phyloP scores from a whole-genome alignment of 306 rosid species.

The Vicia sativa region DNA sequence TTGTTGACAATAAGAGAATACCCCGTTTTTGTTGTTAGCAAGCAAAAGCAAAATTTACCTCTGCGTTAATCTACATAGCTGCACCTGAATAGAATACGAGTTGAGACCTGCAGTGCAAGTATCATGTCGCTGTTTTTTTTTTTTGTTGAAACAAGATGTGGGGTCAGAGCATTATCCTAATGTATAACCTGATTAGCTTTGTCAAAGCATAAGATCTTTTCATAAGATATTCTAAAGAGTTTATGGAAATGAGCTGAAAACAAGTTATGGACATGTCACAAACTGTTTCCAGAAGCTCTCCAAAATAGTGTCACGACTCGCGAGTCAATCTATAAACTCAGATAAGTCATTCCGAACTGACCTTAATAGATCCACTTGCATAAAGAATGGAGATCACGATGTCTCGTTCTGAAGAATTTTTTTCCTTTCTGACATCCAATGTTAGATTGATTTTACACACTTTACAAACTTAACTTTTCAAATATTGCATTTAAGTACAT shows the following conservation, averaged over 20 bases:
- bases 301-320: not conserved
- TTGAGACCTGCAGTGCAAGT: conserved; percentile 6
- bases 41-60: not conserved
- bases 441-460: conserved; percentile 14
- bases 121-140: not conserved
- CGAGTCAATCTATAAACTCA: not conserved
- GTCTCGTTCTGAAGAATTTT: not conserved
- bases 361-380: not conserved
- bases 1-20: not conserved
- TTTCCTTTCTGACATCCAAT: not conserved
- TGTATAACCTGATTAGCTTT: conserved; percentile 4
- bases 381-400: not conserved
- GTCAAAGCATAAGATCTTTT: not conserved
- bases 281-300: not conserved
- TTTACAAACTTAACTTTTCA: not conserved
- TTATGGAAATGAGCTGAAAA: not conserved
- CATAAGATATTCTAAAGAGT: not conserved
- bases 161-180: conserved; percentile 5
- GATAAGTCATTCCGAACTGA: not conserved
- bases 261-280: not conserved
- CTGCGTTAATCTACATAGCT: conserved; percentile 8
- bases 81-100: not conserved
- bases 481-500: not conserved
- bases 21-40: not conserved
- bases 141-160: conserved; percentile 14